Evolutionary conservation across 179 eudicot genomes (phyloP), one percentile per base, ranked within the genome.

Genomic region (Silene coronaria): DNA sequence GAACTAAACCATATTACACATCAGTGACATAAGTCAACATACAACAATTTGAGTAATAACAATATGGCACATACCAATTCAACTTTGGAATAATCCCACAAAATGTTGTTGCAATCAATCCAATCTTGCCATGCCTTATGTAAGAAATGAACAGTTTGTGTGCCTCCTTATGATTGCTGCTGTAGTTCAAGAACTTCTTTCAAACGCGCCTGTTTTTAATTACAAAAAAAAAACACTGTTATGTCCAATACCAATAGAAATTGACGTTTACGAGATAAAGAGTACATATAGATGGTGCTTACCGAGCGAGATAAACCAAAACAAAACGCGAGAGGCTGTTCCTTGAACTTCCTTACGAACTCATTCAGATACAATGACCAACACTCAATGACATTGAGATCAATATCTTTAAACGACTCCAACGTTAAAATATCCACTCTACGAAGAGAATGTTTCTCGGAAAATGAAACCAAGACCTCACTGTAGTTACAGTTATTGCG

Each of bases 341-440:
- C 9, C 0, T 1, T 24, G 6, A 19, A 14, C 5, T 0, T 13
- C 36, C 67, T 63, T 63, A 38, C 34, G 0, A 26, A 12, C 34
- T 63, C 67, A 63, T 63, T 63, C 38, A 63, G 1, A 9, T 63
- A 63, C 21, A 63, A 63, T 1, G 67, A 38, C 67, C 67, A 63
- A 63, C 67, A 63, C 36, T 63, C 38, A 34, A 63, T 27, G 12
- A 63, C 36, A 12, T 63, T 63, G 9, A 0, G 1, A 1, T 27
- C 36, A 27, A 63, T 28, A 19, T 26, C 13, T 13, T 27, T 1
- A 8, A 63, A 63, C 2, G 67, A 26, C 67, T 63, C 36, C 6
- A 63, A 14, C 3, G 67, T 10, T 2, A 14, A 21, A 27, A 63
- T 63, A 13, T 63, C 67, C 21, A 2, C 2, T 17, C 67, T 63